Conservation (phyloP, 1,284 basidiomycete genomes). For the Apiotrichum gamsii region DNA sequence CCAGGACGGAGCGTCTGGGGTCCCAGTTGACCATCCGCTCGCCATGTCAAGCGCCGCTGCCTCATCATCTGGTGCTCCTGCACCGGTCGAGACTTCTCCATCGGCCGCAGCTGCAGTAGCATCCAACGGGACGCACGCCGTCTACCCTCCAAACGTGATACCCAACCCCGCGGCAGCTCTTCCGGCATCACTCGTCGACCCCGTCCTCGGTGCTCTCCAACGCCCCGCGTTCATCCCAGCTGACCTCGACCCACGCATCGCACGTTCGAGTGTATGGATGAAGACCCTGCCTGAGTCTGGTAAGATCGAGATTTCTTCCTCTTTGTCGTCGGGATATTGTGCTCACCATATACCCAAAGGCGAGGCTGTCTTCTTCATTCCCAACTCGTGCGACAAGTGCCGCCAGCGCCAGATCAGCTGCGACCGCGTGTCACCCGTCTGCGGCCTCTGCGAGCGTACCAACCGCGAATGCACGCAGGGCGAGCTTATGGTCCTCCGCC, state of each 20-base stretch:
- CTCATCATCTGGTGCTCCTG: no score
- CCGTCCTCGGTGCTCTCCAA: constrained; percentile 20
- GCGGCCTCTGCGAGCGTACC: constrained; percentile 19
- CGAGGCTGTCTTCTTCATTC: constrained; percentile 31
- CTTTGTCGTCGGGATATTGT: no score
- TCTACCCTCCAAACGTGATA: constrained; percentile 79
- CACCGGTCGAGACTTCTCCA: no score
- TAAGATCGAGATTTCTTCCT: background rate
- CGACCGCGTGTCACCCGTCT: constrained; percentile 29
- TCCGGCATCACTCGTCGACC: background rate
- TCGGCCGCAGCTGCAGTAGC: no score
- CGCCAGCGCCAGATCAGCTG: constrained; percentile 24
- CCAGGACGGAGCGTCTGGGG: no score
- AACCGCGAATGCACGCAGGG: no score
- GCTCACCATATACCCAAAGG: constrained; percentile 11
- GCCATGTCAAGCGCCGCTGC: no score
- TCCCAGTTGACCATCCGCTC: no score
- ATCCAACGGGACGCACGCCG: no score
- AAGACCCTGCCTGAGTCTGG: constrained; percentile 5
- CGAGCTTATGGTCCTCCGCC: no score
- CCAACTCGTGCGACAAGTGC: constrained; percentile 29
- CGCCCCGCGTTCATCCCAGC: constrained; percentile 29
- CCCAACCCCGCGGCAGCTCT: constrained; percentile 37
- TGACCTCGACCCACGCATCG: constrained; percentile 31
- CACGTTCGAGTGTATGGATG: constrained; percentile 33